Evolutionary conservation across 2,329 filamentous ascomycete species (phyloP).

Genomic region (Penicillium glabrum): DNA sequence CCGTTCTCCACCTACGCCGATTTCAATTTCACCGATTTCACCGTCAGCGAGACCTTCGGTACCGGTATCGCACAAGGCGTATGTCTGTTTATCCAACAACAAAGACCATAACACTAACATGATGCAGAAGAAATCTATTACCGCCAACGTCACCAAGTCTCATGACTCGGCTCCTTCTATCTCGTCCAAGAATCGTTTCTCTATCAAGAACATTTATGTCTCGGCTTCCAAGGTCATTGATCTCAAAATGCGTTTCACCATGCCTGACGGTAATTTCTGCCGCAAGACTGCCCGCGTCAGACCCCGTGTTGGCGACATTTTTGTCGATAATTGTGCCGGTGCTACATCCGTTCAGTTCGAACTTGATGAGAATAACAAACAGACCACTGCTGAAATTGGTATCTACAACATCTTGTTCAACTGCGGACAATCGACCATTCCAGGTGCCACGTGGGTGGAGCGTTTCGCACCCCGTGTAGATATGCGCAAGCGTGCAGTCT

Average conservation of each 20-base stretch:
- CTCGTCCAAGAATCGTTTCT: constrained; percentile 62
- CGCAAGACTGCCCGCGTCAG: constrained; percentile 71
- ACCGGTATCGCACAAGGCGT: constrained; percentile 35
- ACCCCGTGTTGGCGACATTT: constrained; percentile 61
- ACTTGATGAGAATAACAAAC: constrained; percentile 56
- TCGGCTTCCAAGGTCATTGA: constrained; percentile 73
- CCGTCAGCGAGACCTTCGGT: constrained; percentile 61
- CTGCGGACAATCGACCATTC: constrained; percentile 14
- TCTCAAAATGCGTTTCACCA: constrained; percentile 81
- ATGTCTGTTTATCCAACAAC: constrained; percentile 32
- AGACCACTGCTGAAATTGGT: constrained; percentile 67
- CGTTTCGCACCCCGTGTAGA: background rate
- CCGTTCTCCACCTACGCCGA: constrained; percentile 66
- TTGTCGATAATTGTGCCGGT: constrained; percentile 90
- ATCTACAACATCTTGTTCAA: constrained; percentile 36
- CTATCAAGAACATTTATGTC: constrained; percentile 72
- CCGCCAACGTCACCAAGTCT: constrained; percentile 53
- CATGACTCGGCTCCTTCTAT: constrained; percentile 59
- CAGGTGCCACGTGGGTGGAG: background rate
- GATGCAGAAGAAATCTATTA: constrained; percentile 50
- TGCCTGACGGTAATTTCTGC: constrained; percentile 80
- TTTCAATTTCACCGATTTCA: constrained; percentile 73
- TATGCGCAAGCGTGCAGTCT: constrained; percentile 14
- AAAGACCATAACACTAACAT: constrained; percentile 7
- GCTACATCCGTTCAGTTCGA: constrained; percentile 76